Base-by-base conservation (phyloP, 345 rosid species). In the Cardamine resedifolia region DNA sequence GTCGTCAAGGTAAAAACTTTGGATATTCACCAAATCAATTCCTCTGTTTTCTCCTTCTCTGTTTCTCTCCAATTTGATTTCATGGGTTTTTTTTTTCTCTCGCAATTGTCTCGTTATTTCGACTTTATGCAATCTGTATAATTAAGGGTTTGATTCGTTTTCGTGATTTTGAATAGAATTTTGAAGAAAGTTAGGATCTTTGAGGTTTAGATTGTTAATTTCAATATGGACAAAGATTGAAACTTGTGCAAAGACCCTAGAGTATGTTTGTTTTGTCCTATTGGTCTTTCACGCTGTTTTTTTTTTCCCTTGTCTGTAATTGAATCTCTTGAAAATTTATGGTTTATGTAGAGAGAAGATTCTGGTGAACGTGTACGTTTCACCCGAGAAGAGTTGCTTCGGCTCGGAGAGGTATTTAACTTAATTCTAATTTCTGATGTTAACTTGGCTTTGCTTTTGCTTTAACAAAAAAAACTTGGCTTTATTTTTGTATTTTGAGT, bases 361-460 rank as follows among this genome's bases (percentile, higher is more conserved):
- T 53, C 58, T 67, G 87, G 36, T 59, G 95, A 86, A 56, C 75
- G 79, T 47, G 51, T 88, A 36, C 64, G 33, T 34, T 88, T 83
- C 76, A 66, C 86, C 20, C 72, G 86, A 44, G 89, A 85, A 26
- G 88, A 83, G 65, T 83, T 86, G n/a, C 71, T 90, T 63, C 87
- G 79, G 64, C 77, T 87, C 18, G 79, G 58, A 71, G 83, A 85
- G 94, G 91, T 88, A 81, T 45, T 56, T 27, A 15, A 47, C 20
- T 21, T 9, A 26, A 43, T 44, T 36, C 27, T 47, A 15, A 28
- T 70, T 24, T 34, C 49, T 11, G n/a, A 57, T 57, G 8, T 5
- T 20, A 28, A 19, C 48, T 20, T 68, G 20, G 44, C 11, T 47
- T 59, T n/a, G n/a, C n/a, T n/a, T n/a, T n/a, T n/a, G n/a, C n/a